These are phyloP conservation scores for Leptographium radiaticola DNA, from an alignment of 2,329 filamentous ascomycete genomes.

Conservation along the genomic window DNA sequence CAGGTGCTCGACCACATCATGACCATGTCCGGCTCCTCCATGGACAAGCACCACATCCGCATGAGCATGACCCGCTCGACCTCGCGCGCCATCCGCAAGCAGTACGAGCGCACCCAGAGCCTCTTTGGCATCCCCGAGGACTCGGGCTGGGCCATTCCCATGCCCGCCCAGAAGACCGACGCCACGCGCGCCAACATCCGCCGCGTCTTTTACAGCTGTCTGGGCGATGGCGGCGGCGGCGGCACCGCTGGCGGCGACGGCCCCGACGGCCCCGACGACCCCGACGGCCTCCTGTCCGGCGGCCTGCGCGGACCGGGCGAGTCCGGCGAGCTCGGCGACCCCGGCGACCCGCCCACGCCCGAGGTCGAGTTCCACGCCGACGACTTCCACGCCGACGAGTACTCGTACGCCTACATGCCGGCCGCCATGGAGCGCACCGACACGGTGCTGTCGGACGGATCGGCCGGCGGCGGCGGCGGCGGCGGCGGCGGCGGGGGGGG, in stretches of 20 bases:
- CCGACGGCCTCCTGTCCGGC: background rate
- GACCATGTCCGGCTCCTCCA: slow-evolving; percentile 79
- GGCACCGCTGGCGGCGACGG: background rate
- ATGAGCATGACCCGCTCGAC: slow-evolving; percentile 97
- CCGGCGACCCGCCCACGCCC: background rate
- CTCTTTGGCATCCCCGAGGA: slow-evolving; percentile 93
- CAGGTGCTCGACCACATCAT: slow-evolving; percentile 91
- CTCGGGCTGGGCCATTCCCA: slow-evolving; percentile 89
- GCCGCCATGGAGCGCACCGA: slow-evolving; percentile 55
- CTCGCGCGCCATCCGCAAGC: slow-evolving; percentile 75
- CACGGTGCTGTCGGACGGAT: slow-evolving; percentile 84
- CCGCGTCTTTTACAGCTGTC: slow-evolving; percentile 89
- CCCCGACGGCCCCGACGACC: slow-evolving; percentile 28
- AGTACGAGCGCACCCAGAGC: slow-evolving; percentile 88
- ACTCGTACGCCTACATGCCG: slow-evolving; percentile 67
- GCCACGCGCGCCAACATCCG: slow-evolving; percentile 86
- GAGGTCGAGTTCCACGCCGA: slow-evolving; percentile 49
- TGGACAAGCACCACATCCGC: slow-evolving; percentile 85
- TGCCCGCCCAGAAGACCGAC: slow-evolving; percentile 80
- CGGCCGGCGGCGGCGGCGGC: slow-evolving; percentile 24
- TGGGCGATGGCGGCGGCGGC: slow-evolving; percentile 17
- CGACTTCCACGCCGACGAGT: slow-evolving; percentile 86
- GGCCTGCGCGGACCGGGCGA: background rate
- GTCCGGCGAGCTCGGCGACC: background rate
- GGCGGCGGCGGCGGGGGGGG: background rate